Conservation (phyloP, 2,329 filamentous ascomycete species). For the Pezicula radicicola region DNA sequence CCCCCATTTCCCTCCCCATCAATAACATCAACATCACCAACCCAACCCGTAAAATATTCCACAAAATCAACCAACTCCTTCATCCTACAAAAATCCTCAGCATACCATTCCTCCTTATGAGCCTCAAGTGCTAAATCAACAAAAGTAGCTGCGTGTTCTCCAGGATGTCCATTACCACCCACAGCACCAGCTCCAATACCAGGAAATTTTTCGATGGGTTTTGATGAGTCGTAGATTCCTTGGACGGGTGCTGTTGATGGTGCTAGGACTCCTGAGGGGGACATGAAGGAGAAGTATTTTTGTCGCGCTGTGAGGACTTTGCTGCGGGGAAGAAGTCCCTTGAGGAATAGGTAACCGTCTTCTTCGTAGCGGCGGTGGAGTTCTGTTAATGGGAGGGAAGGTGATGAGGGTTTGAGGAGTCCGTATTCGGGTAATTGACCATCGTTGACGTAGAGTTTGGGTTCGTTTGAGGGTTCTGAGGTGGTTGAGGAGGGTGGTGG, state of each 20-base stretch:
- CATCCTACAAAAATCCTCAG: slow-evolving; percentile 51
- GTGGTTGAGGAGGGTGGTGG: neutral
- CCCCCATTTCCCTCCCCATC: slow-evolving; percentile 10
- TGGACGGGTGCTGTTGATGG: slow-evolving; percentile 47
- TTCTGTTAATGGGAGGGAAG: slow-evolving; percentile 38
- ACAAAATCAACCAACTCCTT: slow-evolving; percentile 46
- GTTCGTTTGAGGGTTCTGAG: neutral
- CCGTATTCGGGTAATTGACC: slow-evolving; percentile 9
- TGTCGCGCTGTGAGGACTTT: slow-evolving; percentile 50
- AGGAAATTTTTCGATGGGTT: slow-evolving; percentile 35
- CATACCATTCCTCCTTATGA: slow-evolving; percentile 50
- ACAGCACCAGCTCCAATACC: slow-evolving; percentile 51
- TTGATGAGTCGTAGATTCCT: slow-evolving; percentile 48
- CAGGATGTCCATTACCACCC: slow-evolving; percentile 41
- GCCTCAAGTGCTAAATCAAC: slow-evolving; percentile 50
- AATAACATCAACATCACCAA: too few relatives aligned
- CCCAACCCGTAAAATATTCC: slow-evolving; percentile 49
- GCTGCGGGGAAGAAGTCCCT: slow-evolving; percentile 47
- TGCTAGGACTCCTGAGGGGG: slow-evolving; percentile 53
- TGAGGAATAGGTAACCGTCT: slow-evolving; percentile 55
- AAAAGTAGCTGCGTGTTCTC: slow-evolving; percentile 31
- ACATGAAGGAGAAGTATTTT: slow-evolving; percentile 50
- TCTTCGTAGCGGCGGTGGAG: slow-evolving; percentile 41
- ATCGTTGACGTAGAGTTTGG: slow-evolving; percentile 26
- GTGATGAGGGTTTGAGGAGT: slow-evolving; percentile 6